Conservation (phyloP, 1,139 yeast species). For the Arxiozyma heterogenica region DNA sequence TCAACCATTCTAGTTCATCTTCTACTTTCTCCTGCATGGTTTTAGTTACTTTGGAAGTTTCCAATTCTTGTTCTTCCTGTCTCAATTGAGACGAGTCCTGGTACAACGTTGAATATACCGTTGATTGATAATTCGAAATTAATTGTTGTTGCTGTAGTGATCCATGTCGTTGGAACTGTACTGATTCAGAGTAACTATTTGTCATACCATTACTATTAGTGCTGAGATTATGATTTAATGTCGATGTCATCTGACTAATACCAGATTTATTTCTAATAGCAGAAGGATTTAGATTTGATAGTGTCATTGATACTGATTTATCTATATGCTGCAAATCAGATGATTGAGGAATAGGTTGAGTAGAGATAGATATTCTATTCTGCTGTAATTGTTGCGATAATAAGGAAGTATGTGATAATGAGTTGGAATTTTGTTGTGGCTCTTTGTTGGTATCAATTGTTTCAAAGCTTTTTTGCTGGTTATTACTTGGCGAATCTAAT, state of each 20-base stretch:
- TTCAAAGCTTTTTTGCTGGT: background rate
- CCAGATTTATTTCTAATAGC: background rate
- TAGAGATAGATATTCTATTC: background rate
- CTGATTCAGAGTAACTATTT: slow-evolving; percentile 6
- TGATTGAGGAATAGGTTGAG: background rate
- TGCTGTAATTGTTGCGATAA: slow-evolving; percentile 29
- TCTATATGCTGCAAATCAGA: background rate
- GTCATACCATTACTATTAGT: slow-evolving; percentile 1
- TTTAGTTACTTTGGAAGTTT: background rate
- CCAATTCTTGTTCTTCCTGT: background rate
- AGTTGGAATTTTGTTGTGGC: slow-evolving; percentile 5
- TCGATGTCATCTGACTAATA: slow-evolving; percentile 4
- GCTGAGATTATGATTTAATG: background rate
- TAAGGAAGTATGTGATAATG: slow-evolving; percentile 25
- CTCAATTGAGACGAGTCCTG: background rate
- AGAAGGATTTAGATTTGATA: slow-evolving; percentile 1
- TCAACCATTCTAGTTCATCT: slow-evolving; percentile 32
- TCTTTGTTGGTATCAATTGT: background rate
- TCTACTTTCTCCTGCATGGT: slow-evolving; percentile 6
- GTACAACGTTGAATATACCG: background rate
- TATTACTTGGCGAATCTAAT: background rate
- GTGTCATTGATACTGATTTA: background rate
- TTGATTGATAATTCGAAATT: background rate
- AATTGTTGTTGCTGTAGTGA: slow-evolving; percentile 4
- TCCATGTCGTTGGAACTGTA: slow-evolving; percentile 6